Evolutionary conservation across 345 rosid species (phyloP).

Genomic region (Hibiscus syriacus): DNA sequence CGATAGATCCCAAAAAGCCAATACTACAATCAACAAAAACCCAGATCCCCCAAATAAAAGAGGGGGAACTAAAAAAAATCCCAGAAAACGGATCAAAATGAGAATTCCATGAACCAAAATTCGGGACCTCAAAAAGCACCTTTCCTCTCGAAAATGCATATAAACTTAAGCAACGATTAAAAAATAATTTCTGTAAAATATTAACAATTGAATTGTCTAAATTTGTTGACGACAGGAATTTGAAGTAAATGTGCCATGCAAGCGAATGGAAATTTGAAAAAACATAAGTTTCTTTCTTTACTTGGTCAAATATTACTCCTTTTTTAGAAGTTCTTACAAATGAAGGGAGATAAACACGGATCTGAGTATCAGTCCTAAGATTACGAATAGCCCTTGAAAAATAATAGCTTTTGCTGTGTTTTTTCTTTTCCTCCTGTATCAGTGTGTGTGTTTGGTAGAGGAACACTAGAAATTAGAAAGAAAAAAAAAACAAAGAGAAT

Average conservation of each 20-base stretch:
- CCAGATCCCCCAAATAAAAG: conserved; percentile 14
- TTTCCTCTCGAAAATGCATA: neutral
- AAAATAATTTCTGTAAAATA: too few species aligned
- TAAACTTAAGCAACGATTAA: neutral
- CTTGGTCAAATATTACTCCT: too few species aligned
- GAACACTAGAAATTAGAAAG: too few species aligned
- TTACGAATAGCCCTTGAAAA: conserved; percentile 21
- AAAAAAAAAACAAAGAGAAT: too few species aligned
- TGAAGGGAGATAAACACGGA: conserved; percentile 29
- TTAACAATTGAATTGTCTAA: too few species aligned
- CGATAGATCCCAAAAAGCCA: neutral
- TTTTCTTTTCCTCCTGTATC: too few species aligned
- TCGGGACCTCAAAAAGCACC: neutral
- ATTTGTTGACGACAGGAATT: too few species aligned
- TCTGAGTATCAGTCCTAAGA: conserved; percentile 29
- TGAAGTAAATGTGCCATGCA: too few species aligned
- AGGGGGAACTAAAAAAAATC: neutral
- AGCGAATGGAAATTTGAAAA: neutral
- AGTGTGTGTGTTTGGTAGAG: too few species aligned
- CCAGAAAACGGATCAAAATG: neutral
- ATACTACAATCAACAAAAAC: neutral
- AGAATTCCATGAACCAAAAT: neutral
- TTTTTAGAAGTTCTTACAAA: neutral
- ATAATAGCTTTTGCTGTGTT: too few species aligned
- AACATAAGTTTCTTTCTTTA: neutral